A percentile compares a stretch with the other conserved stretches of the same genome.
phyloP scores from a whole-genome alignment of 1,284 basidiomycete genomes.

The Naganishia liquefaciens region DNA sequence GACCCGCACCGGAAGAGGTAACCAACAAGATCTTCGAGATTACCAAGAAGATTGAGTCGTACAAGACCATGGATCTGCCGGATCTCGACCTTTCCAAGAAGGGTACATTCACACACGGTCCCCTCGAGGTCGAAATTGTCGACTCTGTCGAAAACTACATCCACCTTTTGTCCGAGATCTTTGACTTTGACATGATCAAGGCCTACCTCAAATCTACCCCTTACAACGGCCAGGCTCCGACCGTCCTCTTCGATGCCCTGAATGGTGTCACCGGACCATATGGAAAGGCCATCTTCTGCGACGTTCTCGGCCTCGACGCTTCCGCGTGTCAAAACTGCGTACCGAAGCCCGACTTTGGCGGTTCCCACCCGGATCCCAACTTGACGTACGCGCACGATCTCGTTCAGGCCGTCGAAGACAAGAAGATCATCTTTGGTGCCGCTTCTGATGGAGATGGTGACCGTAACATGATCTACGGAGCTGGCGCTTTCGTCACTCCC shows the following conservation, averaged over 20 bases:
- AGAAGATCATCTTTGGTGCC: constrained; percentile 88
- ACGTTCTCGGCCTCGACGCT: constrained; percentile 76
- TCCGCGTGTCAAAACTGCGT: constrained; percentile 86
- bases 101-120: constrained; percentile 77
- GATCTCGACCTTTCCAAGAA: constrained; percentile 82
- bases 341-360: constrained; percentile 91
- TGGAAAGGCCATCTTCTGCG: constrained; percentile 83
- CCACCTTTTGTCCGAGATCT: constrained; percentile 79
- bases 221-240: constrained; percentile 63
- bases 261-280: constrained; percentile 98
- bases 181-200: constrained; percentile 92
- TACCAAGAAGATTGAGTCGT: constrained; percentile 80
- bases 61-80: constrained; percentile 79
- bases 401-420: constrained; percentile 85
- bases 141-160: constrained; percentile 93
- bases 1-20: constrained; percentile 91
- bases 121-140: constrained; percentile 83
- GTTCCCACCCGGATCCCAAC: constrained; percentile 97
- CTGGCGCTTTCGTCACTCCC: constrained; percentile 95
- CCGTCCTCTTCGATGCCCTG: constrained; percentile 92
- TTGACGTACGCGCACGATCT: constrained; percentile 94
- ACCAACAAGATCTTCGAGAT: constrained; percentile 91
- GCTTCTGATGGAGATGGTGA: constrained; percentile 98
- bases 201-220: constrained; percentile 69
- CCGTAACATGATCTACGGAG: constrained; percentile 99